Evolutionary conservation across 768 basidiomycete genomes (phyloP), one percentile per base, ranked within the genome.

Genomic region (Melanogaster broomeanus): DNA sequence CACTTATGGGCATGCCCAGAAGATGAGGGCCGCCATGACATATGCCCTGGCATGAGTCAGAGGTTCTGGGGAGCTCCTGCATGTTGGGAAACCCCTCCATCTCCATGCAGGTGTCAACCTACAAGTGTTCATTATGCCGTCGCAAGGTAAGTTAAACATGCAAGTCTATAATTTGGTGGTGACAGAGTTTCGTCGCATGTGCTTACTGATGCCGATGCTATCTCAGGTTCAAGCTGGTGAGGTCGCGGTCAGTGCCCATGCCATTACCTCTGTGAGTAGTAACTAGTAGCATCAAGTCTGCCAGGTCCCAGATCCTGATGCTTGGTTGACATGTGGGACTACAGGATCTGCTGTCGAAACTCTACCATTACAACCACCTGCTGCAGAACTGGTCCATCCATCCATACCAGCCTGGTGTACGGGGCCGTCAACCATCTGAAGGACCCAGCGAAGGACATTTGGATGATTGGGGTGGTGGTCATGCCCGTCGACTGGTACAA

Each of bases 1-100:
- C 15, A 60, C 64, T 7, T 73, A 67, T 40, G 46, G 58, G 3
- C 66, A 73, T 64, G 71, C 72, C 0, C 72, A 73, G 49, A 73
- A 73, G 41, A 70, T 74, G 62, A 43, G 67, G 1, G 72, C 71
- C 4, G 56, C 64, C 3, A 61, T 65, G 40, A 70, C 67, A 0
- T 65, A 70, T 48, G 56, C 57, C 61, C 7, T 73, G 72, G 72
- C 64, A 69, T 30, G 45, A 55, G 24, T 59, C 59, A 25, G 61
- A 69, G 42, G 31, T 52, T 9, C 18, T 16, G 2, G 57, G 35
- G 16, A 62, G 62, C 2, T 30, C 28, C 28, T 9, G 11, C 28
- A 62, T 61, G 65, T 15, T 55, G 6, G 66, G 70, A 1, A 70
- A 72, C 42, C 69, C 66, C n/a, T 70, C 66, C 0, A 46, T 66